These are phyloP conservation scores for Bodo saltans DNA, from an alignment of 78 protist species.

Conservation along the genomic window DNA sequence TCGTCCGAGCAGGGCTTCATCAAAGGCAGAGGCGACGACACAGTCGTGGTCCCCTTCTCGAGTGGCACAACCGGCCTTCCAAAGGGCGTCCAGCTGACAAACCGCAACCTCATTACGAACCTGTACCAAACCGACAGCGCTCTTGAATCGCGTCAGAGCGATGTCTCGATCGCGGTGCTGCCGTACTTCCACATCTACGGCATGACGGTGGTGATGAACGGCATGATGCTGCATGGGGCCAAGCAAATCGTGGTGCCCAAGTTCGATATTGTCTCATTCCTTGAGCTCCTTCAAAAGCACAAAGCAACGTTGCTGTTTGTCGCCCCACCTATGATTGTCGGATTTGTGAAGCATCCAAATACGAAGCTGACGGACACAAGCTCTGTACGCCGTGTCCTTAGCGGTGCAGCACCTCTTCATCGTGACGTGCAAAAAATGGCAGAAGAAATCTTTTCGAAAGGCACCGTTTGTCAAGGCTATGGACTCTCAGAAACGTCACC, in stretches of 20 bases:
- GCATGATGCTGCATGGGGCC: neutral
- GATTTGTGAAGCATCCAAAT: conserved; percentile 75
- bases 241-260: conserved; percentile 36
- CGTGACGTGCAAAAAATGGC: conserved; percentile 23
- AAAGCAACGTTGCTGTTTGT: conserved; percentile 33
- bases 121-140: conserved; percentile 41
- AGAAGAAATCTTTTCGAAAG: conserved; percentile 4
- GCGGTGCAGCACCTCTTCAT: conserved; percentile 81
- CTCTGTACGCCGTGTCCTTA: conserved; percentile 36
- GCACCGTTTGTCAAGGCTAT: conserved; percentile 59
- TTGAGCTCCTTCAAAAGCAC: conserved; percentile 37
- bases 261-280: conserved; percentile 58
- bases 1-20: conserved; percentile 11
- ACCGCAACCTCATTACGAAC: conserved; percentile 66
- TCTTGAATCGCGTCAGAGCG: conserved; percentile 10
- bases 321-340: conserved; percentile 76
- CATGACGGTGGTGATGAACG: neutral
- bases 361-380: conserved; percentile 54
- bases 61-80: conserved; percentile 79
- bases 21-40: neutral
- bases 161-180: conserved; percentile 50
- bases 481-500: conserved; percentile 83
- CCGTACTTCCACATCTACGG: conserved; percentile 76
- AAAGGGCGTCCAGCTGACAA: conserved; percentile 78
- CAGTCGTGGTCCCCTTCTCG: conserved; percentile 44